Percentiles rank a stretch among this genome's conserved stretches.
phyloP scores from a whole-genome alignment of 257 asterid genomes.

The Paulownia fortunei region DNA sequence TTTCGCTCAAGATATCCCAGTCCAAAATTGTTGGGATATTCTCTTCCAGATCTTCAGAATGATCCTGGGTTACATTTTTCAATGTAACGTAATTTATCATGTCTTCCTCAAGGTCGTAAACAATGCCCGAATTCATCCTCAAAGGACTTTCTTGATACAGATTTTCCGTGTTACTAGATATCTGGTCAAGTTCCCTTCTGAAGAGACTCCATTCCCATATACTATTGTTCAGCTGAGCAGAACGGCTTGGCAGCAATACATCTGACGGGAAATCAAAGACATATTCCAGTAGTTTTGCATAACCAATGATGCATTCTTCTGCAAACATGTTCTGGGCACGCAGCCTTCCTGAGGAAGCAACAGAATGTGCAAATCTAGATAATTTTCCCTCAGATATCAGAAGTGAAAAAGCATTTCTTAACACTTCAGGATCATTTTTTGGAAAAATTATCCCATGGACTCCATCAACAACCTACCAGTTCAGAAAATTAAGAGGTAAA shows the following conservation, averaged over 20 bases:
- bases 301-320: constrained; percentile 66
- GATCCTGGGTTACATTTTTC: constrained; percentile 50
- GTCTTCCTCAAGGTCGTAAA: constrained; percentile 73
- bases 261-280: constrained; percentile 87
- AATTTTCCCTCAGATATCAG: constrained; percentile 70
- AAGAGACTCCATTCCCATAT: constrained; percentile 85
- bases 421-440: constrained; percentile 64
- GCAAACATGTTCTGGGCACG: constrained; percentile 90
- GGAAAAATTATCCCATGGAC: constrained; percentile 79
- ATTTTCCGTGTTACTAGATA: constrained; percentile 40
- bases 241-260: constrained; percentile 70
- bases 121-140: constrained; percentile 57
- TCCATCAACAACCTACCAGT: constrained; percentile 77
- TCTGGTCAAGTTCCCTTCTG: constrained; percentile 56
- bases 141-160: constrained; percentile 41
- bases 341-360: constrained; percentile 79
- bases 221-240: constrained; percentile 62
- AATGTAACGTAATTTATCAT: constrained; percentile 42
- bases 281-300: constrained; percentile 77
- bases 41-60: constrained; percentile 46
- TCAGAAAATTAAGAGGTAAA: constrained; percentile 28
- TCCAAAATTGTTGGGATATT: constrained; percentile 69
- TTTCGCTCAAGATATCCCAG: constrained; percentile 81
- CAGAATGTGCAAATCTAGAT: constrained; percentile 66
- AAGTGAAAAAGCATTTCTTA: constrained; percentile 68